Evolutionary conservation across 495 filamentous ascomycete species (phyloP).

Genomic region (Aspergillus mulundensis): DNA sequence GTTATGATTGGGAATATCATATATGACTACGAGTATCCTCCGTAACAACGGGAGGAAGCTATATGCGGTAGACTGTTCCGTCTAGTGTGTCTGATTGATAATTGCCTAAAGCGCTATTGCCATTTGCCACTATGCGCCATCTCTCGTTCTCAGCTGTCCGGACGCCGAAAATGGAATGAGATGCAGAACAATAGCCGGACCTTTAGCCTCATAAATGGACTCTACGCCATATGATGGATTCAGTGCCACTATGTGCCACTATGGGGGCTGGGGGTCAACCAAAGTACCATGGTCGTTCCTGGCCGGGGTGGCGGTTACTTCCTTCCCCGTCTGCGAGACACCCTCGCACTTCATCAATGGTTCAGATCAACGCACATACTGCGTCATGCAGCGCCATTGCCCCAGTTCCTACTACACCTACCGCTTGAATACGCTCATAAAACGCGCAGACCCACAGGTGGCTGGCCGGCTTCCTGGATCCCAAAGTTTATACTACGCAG

Average conservation of each 20-base stretch:
- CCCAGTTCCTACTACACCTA: not conserved
- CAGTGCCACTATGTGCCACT: not conserved
- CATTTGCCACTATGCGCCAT: not conserved
- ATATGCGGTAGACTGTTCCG: too few species aligned
- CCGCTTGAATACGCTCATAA: not conserved
- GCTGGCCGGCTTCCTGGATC: constrained; percentile 1
- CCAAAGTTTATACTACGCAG: not conserved
- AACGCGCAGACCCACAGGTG: not conserved
- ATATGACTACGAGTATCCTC: not conserved
- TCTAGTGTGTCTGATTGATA: not conserved
- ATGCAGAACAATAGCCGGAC: too few species aligned
- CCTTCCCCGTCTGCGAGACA: not conserved
- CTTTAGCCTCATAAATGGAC: not conserved
- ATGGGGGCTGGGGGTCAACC: not conserved
- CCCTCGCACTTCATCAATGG: not conserved
- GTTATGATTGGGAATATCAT: not conserved
- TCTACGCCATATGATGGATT: not conserved
- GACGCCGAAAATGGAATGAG: too few species aligned
- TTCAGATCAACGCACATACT: not conserved
- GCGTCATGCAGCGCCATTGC: not conserved
- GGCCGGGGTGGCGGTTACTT: not conserved
- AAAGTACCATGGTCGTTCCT: not conserved
- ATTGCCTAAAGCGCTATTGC: not conserved
- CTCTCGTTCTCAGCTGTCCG: not conserved
- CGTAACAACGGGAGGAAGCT: not conserved